Percentiles rank a stretch among this genome's conserved stretches.
phyloP scores from a whole-genome alignment of 1,284 basidiomycete genomes.

The Sanghuangporus sanghuang region DNA sequence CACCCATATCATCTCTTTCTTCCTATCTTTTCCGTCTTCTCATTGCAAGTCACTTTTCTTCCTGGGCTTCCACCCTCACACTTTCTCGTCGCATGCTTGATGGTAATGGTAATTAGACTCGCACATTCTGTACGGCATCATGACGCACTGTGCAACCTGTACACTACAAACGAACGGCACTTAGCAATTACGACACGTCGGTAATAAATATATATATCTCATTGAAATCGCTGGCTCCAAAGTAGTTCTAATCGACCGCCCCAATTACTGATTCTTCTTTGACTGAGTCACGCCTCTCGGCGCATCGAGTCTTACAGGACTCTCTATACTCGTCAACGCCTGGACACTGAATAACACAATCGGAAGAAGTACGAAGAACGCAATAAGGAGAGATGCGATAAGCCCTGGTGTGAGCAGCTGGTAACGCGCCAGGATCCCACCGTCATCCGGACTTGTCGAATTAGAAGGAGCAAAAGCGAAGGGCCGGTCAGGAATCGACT shows the following conservation, averaged over 20 bases:
- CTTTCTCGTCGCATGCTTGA: neutral
- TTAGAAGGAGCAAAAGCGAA: slow-evolving; percentile 23
- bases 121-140: neutral
- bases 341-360: slow-evolving; percentile 60
- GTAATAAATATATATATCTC: slow-evolving; percentile 10
- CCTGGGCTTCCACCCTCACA: neutral
- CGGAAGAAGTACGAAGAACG: slow-evolving; percentile 69
- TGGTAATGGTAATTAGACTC: neutral
- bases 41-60: neutral
- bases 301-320: slow-evolving; percentile 53
- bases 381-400: slow-evolving; percentile 64
- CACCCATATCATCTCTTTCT: neutral
- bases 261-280: slow-evolving; percentile 72
- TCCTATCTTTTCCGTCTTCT: neutral
- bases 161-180: neutral
- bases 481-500: slow-evolving; percentile 19
- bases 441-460: slow-evolving; percentile 38
- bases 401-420: slow-evolving; percentile 79
- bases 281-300: slow-evolving; percentile 66
- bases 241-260: slow-evolving; percentile 13
- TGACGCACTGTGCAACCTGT: neutral
- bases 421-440: slow-evolving; percentile 61
- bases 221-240: neutral
- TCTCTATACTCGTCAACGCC: slow-evolving; percentile 74
- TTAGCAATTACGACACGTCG: neutral